phyloP scores from a whole-genome alignment of 179 eudicot species.

The Nepenthes alata region DNA sequence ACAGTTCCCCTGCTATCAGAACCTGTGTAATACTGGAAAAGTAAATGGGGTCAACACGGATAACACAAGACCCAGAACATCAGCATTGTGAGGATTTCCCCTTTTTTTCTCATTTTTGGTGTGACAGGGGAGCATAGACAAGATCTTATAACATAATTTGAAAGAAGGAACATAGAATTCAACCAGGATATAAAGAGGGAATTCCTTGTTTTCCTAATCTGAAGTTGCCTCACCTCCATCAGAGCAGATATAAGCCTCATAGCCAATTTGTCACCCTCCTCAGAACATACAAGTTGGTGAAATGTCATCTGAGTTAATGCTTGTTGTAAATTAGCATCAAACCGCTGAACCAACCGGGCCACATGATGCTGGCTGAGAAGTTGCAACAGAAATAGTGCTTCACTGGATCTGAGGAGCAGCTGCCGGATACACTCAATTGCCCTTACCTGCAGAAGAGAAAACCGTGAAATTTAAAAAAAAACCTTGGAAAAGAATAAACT shows the following conservation, averaged over 20 bases:
- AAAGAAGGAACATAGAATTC: not conserved
- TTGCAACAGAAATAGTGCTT: constrained; percentile 78
- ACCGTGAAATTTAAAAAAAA: constrained; percentile 3
- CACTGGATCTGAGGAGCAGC: constrained; percentile 82
- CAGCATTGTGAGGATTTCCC: not conserved
- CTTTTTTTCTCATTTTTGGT: not conserved
- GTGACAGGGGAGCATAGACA: not conserved
- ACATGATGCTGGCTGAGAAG: constrained; percentile 86
- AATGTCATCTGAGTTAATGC: constrained; percentile 68
- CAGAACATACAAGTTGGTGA: constrained; percentile 86
- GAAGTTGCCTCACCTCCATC: constrained; percentile 69
- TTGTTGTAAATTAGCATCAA: constrained; percentile 46
- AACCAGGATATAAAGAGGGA: not conserved
- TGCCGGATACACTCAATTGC: constrained; percentile 93
- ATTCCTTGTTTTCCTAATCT: not conserved
- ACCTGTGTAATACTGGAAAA: constrained; percentile 78
- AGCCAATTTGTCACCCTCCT: constrained; percentile 84
- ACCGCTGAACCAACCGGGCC: constrained; percentile 63
- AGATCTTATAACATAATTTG: not conserved
- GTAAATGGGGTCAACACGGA: constrained; percentile 11
- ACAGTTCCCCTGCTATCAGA: constrained; percentile 97
- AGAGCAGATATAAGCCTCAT: constrained; percentile 85
- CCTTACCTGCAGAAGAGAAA: constrained; percentile 53
- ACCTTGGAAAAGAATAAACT: not conserved
- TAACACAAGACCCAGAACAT: constrained; percentile 1